phyloP scores from a whole-genome alignment of 108 stramenopile species.

The Nitzschia sp. region DNA sequence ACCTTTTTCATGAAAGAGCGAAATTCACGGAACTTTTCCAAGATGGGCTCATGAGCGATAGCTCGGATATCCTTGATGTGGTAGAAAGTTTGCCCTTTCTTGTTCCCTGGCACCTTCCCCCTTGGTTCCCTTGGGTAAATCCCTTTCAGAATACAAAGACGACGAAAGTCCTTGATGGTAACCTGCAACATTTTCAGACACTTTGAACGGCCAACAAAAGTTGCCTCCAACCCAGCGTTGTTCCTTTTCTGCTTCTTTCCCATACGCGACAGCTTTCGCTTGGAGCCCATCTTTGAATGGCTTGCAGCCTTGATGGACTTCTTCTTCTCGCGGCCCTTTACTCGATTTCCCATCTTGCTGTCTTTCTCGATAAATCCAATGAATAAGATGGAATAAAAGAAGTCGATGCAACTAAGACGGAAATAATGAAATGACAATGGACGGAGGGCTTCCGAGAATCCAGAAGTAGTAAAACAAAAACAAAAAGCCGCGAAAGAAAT shows the following conservation, averaged over 20 bases:
- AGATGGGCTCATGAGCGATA: slow-evolving; percentile 95
- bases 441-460: too few relatives aligned
- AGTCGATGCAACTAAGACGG: too few relatives aligned
- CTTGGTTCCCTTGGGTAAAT: slow-evolving; percentile 97
- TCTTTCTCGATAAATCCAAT: too few relatives aligned
- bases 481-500: too few relatives aligned
- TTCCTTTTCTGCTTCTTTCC: slow-evolving; percentile 95
- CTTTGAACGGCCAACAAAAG: slow-evolving; percentile 92
- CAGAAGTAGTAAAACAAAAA: too few relatives aligned
- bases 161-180: slow-evolving; percentile 96
- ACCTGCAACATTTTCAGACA: slow-evolving; percentile 93
- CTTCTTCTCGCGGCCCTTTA: slow-evolving; percentile 82
- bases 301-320: slow-evolving; percentile 91
- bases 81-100: slow-evolving; percentile 95
- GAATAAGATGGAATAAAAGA: too few relatives aligned
- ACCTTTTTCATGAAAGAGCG: slow-evolving; percentile 95
- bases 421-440: too few relatives aligned
- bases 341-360: slow-evolving; percentile 79
- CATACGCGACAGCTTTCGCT: slow-evolving; percentile 95
- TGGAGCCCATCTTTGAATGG: slow-evolving; percentile 86
- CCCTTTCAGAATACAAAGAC: slow-evolving; percentile 99
- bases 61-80: slow-evolving; percentile 97
- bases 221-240: slow-evolving; percentile 89
- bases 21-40: slow-evolving; percentile 96
- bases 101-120: slow-evolving; percentile 80